Conservation (phyloP, 1,284 basidiomycete genomes). For the Puccinia coronata region DNA sequence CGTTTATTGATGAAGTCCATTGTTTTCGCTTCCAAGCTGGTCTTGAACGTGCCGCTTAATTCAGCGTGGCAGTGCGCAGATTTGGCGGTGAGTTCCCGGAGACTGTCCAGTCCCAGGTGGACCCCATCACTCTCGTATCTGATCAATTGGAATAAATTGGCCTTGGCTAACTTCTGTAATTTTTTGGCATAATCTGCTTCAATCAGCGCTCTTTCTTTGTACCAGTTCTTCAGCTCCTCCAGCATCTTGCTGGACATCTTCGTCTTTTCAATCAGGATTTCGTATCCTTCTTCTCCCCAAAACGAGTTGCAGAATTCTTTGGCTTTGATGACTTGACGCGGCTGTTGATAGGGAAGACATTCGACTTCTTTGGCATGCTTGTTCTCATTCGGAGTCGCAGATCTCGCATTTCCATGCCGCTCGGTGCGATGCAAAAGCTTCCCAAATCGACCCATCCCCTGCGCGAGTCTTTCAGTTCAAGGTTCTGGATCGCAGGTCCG, state of each 20-base stretch:
- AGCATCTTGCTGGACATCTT: slow-evolving; percentile 41
- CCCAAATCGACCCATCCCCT: slow-evolving; percentile 18
- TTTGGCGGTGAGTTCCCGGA: slow-evolving; percentile 28
- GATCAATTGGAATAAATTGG: slow-evolving; percentile 61
- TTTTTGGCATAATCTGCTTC: slow-evolving; percentile 95
- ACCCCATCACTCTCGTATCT: slow-evolving; percentile 37
- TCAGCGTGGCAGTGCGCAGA: slow-evolving; percentile 59
- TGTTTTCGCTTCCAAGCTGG: slow-evolving; percentile 68
- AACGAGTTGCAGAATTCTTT: slow-evolving; percentile 49
- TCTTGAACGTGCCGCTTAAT: slow-evolving; percentile 73
- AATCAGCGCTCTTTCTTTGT: slow-evolving; percentile 58
- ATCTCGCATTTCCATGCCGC: neutral
- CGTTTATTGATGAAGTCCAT: slow-evolving; percentile 39
- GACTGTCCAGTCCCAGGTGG: slow-evolving; percentile 17
- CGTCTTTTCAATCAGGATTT: slow-evolving; percentile 19
- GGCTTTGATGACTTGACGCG: neutral
- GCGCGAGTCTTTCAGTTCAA: neutral
- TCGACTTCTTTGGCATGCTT: slow-evolving; percentile 5
- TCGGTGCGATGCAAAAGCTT: slow-evolving; percentile 29
- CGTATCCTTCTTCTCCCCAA: slow-evolving; percentile 50
- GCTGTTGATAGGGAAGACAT: slow-evolving; percentile 23
- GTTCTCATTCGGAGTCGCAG: neutral
- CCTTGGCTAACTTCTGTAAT: slow-evolving; percentile 76
- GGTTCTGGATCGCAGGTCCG: neutral
- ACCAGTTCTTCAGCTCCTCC: slow-evolving; percentile 44